A percentile compares a stretch with the other conserved stretches of the same genome.
Evolutionary conservation across 1,284 basidiomycete genomes (phyloP).

Genomic region (Erythrobasidium hasegawianum): DNA sequence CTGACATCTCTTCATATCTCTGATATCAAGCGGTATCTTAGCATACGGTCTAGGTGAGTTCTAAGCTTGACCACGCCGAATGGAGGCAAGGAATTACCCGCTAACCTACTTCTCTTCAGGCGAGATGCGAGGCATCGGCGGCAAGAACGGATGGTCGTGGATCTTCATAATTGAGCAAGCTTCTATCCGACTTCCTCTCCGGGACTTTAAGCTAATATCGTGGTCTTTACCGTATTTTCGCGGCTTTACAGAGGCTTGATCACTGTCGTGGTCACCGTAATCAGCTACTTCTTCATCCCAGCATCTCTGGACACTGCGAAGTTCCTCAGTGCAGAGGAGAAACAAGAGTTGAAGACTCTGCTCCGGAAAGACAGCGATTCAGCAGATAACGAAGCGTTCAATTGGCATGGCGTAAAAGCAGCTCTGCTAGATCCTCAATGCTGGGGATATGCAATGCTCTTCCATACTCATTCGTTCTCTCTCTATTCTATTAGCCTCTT

Average conservation of each 20-base stretch:
- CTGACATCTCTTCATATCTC: neutral
- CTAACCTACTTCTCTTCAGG: neutral
- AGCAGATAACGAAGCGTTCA: slow-evolving; percentile 50
- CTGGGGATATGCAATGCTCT: slow-evolving; percentile 63
- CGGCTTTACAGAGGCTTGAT: slow-evolving; percentile 36
- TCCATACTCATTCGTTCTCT: slow-evolving; percentile 59
- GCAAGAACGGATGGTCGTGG: slow-evolving; percentile 59
- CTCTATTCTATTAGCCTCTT: slow-evolving; percentile 40
- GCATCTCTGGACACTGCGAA: slow-evolving; percentile 26
- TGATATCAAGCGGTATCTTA: slow-evolving; percentile 49
- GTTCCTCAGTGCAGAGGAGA: slow-evolving; percentile 26
- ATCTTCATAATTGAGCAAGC: slow-evolving; percentile 13
- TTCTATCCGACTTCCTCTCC: neutral
- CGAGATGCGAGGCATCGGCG: slow-evolving; percentile 60
- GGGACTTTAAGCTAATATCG: slow-evolving; percentile 53
- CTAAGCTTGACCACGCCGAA: no score
- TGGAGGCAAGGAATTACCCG: no score
- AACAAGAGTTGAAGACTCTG: slow-evolving; percentile 43
- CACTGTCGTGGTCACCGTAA: slow-evolving; percentile 32
- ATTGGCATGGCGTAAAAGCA: slow-evolving; percentile 47
- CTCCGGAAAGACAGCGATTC: slow-evolving; percentile 59
- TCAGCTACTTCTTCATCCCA: slow-evolving; percentile 32
- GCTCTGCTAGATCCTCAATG: slow-evolving; percentile 61
- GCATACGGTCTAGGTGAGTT: slow-evolving; percentile 56
- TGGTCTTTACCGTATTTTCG: slow-evolving; percentile 6